These are phyloP conservation scores for Aspergillus costaricaensis DNA, from an alignment of 2,329 filamentous ascomycete genomes.

Conservation along the genomic window DNA sequence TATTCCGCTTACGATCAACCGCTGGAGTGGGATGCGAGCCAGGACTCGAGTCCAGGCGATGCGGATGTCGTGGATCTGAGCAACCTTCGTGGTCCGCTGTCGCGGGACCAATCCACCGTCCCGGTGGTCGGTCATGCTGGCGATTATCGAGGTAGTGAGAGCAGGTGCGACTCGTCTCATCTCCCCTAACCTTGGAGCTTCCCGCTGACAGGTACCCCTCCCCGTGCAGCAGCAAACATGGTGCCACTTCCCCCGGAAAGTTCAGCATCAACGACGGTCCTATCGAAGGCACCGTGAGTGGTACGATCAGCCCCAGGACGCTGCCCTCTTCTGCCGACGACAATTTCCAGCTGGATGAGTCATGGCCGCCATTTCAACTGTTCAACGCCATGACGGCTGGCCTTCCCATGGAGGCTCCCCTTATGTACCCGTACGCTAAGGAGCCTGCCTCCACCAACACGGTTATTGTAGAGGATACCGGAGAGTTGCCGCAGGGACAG, in stretches of 20 bases:
- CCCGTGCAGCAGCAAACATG: slow-evolving; percentile 35
- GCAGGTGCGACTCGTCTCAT: slow-evolving; percentile 28
- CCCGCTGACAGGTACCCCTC: slow-evolving; percentile 13
- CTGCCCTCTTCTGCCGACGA: slow-evolving; percentile 41
- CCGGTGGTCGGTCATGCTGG: slow-evolving; percentile 28
- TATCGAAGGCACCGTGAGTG: slow-evolving; percentile 35
- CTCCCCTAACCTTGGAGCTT: background rate
- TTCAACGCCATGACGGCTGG: slow-evolving; percentile 35
- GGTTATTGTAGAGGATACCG: slow-evolving; percentile 40
- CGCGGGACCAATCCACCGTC: slow-evolving; percentile 20
- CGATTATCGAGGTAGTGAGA: slow-evolving; percentile 28
- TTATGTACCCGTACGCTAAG: slow-evolving; percentile 39
- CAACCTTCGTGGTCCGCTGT: slow-evolving; percentile 32
- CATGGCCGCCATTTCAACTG: slow-evolving; percentile 42
- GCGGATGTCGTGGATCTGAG: slow-evolving; percentile 39
- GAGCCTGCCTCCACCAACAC: slow-evolving; percentile 29
- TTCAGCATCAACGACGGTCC: slow-evolving; percentile 33
- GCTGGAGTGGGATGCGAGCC: slow-evolving; percentile 42
- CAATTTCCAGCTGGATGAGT: slow-evolving; percentile 40
- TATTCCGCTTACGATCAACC: slow-evolving; percentile 37
- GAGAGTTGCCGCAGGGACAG: slow-evolving; percentile 31
- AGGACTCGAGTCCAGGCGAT: slow-evolving; percentile 42
- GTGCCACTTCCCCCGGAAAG: slow-evolving; percentile 35
- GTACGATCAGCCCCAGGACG: slow-evolving; percentile 41
- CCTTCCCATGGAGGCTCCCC: slow-evolving; percentile 36